Conservation (phyloP, 2,329 filamentous ascomycete genomes). For the Stachybotrys chartarum region DNA sequence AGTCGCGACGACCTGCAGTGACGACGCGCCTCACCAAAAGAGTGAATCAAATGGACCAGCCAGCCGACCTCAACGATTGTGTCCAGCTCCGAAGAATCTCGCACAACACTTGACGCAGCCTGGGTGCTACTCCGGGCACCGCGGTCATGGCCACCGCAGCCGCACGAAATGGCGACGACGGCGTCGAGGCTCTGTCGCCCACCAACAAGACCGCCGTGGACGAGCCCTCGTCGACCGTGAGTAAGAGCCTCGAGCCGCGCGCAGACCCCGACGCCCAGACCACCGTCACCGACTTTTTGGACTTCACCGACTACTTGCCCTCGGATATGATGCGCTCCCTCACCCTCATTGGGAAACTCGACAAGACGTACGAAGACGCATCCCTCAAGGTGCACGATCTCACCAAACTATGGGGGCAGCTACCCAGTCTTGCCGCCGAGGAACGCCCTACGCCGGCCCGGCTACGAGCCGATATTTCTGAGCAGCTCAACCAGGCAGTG, state of each 20-base stretch:
- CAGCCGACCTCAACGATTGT: too few relatives aligned
- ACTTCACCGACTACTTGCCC: constrained; percentile 63
- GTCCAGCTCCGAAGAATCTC: too few relatives aligned
- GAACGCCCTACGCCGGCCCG: constrained; percentile 40
- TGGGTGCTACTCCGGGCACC: background rate
- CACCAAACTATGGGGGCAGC: constrained; percentile 48
- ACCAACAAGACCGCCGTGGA: constrained; percentile 17
- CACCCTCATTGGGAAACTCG: constrained; percentile 58
- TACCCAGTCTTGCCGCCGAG: constrained; percentile 40
- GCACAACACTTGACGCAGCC: too few relatives aligned
- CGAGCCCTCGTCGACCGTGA: constrained; percentile 21
- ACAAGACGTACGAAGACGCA: constrained; percentile 48
- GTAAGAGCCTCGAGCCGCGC: constrained; percentile 40
- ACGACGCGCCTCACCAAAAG: too few relatives aligned
- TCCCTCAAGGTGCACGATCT: constrained; percentile 49
- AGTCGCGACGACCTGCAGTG: too few relatives aligned
- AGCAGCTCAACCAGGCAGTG: constrained; percentile 46
- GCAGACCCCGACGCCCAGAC: constrained; percentile 61
- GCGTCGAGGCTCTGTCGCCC: constrained; percentile 17
- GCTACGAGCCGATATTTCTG: constrained; percentile 54
- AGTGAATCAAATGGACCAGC: too few relatives aligned
- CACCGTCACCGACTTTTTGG: constrained; percentile 63
- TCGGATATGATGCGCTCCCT: constrained; percentile 60
- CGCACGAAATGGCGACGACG: constrained; percentile 11
- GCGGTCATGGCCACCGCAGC: constrained; percentile 18